A percentile compares a stretch with the other conserved stretches of the same genome.
phyloP scores from a whole-genome alignment of 1,284 basidiomycete species.

The Wallemia ichthyophaga region DNA sequence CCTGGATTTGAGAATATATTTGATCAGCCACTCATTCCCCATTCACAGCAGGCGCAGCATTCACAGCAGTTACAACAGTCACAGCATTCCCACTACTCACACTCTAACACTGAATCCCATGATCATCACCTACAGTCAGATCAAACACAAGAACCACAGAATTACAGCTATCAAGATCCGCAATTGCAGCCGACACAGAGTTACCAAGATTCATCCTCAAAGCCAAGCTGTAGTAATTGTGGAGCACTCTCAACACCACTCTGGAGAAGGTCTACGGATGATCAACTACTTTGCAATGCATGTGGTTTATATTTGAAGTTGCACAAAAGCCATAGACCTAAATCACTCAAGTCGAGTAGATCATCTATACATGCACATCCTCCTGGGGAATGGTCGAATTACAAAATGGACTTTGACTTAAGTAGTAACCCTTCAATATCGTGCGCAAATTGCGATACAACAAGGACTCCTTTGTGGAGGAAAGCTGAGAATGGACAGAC shows the following conservation, averaged over 20 bases:
- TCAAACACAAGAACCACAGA: too few species aligned
- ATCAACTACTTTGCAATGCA: background rate
- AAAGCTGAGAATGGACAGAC: background rate
- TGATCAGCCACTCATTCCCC: background rate
- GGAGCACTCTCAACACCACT: background rate
- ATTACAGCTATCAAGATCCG: background rate
- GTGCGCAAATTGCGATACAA: background rate
- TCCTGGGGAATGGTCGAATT: background rate
- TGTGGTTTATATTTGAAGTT: background rate
- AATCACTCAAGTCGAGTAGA: background rate
- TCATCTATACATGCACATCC: background rate
- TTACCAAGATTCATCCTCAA: background rate
- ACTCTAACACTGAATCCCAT: too few species aligned
- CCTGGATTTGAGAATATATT: background rate
- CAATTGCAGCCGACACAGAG: background rate
- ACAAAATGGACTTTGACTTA: background rate
- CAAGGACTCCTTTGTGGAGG: background rate
- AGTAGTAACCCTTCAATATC: background rate
- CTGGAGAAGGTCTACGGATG: background rate
- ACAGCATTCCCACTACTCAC: too few species aligned
- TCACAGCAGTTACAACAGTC: background rate
- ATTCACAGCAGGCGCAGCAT: background rate
- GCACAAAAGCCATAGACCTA: background rate
- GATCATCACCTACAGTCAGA: too few species aligned
- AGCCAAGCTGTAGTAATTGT: background rate